Percentiles rank a stretch among this genome's conserved stretches.
Conservation (phyloP, 2,329 filamentous ascomycete genomes). For the Fusarium sp. region DNA sequence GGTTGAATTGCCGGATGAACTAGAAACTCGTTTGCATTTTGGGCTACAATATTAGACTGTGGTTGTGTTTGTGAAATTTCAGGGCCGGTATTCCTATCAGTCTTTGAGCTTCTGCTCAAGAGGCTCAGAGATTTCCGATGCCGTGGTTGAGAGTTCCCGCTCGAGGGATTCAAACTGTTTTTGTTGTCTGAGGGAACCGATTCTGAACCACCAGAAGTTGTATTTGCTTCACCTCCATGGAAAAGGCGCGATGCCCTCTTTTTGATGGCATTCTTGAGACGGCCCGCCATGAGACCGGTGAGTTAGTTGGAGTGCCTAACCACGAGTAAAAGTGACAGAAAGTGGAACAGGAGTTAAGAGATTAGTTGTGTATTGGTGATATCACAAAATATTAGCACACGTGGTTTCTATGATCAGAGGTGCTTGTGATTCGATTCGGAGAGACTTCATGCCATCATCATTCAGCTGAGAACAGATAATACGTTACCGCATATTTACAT, state of each 20-base stretch:
- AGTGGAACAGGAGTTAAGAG: slow-evolving; percentile 1
- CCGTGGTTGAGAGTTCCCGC: slow-evolving; percentile 1
- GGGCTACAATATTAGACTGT: neutral
- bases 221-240: slow-evolving; percentile 1
- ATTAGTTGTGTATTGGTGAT: slow-evolving; percentile 18
- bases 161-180: slow-evolving; percentile 1
- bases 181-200: slow-evolving; percentile 4
- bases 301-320: neutral
- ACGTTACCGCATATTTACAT: slow-evolving; percentile 8
- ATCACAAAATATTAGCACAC: neutral
- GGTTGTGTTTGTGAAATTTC: neutral
- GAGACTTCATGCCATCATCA: slow-evolving; percentile 17
- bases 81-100: slow-evolving; percentile 1
- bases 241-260: slow-evolving; percentile 40
- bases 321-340: neutral
- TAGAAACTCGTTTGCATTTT: slow-evolving; percentile 7
- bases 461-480: neutral
- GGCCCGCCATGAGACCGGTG: slow-evolving; percentile 26
- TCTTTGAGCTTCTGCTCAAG: slow-evolving; percentile 19
- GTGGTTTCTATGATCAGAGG: neutral
- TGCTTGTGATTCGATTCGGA: slow-evolving; percentile 1
- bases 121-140: slow-evolving; percentile 31
- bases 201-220: slow-evolving; percentile 1
- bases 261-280: slow-evolving; percentile 38
- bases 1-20: slow-evolving; percentile 39